These are phyloP conservation scores for Bipolaris cookei DNA, from an alignment of 2,329 filamentous ascomycete species.

Conservation along the genomic window DNA sequence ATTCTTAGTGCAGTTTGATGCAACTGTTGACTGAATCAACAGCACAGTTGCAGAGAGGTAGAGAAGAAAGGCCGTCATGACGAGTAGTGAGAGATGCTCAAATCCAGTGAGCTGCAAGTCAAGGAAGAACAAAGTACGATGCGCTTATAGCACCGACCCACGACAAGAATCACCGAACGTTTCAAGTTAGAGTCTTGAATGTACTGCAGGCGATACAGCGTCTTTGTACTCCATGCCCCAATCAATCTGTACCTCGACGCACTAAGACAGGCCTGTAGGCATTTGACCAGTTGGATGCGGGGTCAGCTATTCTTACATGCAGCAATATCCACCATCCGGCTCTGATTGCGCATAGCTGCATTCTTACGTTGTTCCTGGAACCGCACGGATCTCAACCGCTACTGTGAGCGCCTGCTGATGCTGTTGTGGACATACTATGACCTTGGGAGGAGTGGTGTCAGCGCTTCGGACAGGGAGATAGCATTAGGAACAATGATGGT, in stretches of 20 bases:
- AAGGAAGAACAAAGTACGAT: slow-evolving; percentile 14
- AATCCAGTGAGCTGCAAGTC: slow-evolving; percentile 38
- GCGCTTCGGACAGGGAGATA: slow-evolving; percentile 36
- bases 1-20: slow-evolving; percentile 48
- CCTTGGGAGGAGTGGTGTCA: slow-evolving; percentile 27
- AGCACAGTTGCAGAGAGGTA: slow-evolving; percentile 42
- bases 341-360: slow-evolving; percentile 29
- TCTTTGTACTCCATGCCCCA: slow-evolving; percentile 42
- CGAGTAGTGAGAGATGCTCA: slow-evolving; percentile 30
- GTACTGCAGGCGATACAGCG: slow-evolving; percentile 32
- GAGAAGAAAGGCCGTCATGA: slow-evolving; percentile 39
- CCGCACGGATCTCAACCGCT: slow-evolving; percentile 27
- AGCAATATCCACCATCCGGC: slow-evolving; percentile 23
- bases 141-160: slow-evolving; percentile 8
- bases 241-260: slow-evolving; percentile 24
- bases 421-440: slow-evolving; percentile 24
- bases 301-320: slow-evolving; percentile 38
- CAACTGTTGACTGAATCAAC: slow-evolving; percentile 46
- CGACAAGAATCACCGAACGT: slow-evolving; percentile 28
- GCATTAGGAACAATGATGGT: slow-evolving; percentile 30
- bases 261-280: slow-evolving; percentile 34
- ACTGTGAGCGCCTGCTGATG: slow-evolving; percentile 42
- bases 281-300: slow-evolving; percentile 34
- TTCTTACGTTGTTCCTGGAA: slow-evolving; percentile 31
- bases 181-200: slow-evolving; percentile 29